These are phyloP conservation scores for Candida sp. DNA, from an alignment of 1,139 yeast species.

Conservation along the genomic window DNA sequence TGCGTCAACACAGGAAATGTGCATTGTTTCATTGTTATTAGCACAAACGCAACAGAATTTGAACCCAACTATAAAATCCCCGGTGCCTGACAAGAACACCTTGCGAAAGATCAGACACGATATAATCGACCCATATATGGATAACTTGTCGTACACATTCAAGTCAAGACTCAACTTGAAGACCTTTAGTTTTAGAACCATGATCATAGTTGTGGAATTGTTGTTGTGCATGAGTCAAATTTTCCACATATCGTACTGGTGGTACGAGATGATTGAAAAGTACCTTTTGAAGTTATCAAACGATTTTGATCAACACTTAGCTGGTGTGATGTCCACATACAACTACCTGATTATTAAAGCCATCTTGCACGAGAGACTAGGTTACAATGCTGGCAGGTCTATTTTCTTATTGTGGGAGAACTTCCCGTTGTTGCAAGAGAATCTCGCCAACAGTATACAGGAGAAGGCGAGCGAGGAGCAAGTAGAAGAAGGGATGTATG, in stretches of 20 bases:
- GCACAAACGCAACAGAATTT: slow-evolving; percentile 54
- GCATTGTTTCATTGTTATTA: slow-evolving; percentile 73
- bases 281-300: slow-evolving; percentile 44
- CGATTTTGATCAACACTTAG: slow-evolving; percentile 44
- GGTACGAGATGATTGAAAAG: slow-evolving; percentile 51
- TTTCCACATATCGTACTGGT: slow-evolving; percentile 49
- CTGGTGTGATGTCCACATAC: slow-evolving; percentile 2
- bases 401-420: slow-evolving; percentile 22
- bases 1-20: slow-evolving; percentile 90
- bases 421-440: slow-evolving; percentile 17
- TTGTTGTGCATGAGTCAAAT: slow-evolving; percentile 51
- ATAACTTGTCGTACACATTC: slow-evolving; percentile 57
- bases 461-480: slow-evolving; percentile 17
- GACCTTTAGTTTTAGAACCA: slow-evolving; percentile 58
- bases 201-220: slow-evolving; percentile 51
- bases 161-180: slow-evolving; percentile 66
- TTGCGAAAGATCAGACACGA: slow-evolving; percentile 64
- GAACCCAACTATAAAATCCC: slow-evolving; percentile 13
- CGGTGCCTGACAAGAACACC: slow-evolving; percentile 46
- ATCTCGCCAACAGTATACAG: slow-evolving; percentile 12
- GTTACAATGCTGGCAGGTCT: slow-evolving; percentile 40
- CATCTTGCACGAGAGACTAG: slow-evolving; percentile 44
- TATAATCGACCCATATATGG: slow-evolving; percentile 67
- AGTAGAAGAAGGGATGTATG: slow-evolving; percentile 34
- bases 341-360: slow-evolving; percentile 33